phyloP scores from a whole-genome alignment of 257 asterid species.

The Nicotiana paniculata region DNA sequence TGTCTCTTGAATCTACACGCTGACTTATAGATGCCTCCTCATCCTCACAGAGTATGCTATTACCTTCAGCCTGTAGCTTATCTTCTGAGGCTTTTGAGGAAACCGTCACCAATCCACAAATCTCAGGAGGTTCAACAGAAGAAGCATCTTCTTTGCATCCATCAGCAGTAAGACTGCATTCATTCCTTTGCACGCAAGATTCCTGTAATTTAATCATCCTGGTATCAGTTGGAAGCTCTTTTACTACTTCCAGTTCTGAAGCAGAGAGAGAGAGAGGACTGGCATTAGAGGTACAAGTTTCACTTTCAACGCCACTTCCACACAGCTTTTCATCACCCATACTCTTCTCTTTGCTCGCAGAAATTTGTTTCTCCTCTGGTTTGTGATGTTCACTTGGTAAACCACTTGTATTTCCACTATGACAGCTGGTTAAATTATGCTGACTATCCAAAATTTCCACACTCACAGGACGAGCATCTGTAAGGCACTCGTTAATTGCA shows the following conservation, averaged over 20 bases:
- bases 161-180: not conserved
- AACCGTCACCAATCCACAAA: constrained; percentile 15
- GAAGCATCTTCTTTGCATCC: constrained; percentile 22
- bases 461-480: not conserved
- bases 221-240: constrained; percentile 38
- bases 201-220: constrained; percentile 13
- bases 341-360: constrained; percentile 15
- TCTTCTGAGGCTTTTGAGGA: constrained; percentile 25
- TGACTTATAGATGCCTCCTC: constrained; percentile 1
- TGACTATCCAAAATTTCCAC: not conserved
- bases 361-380: constrained; percentile 21
- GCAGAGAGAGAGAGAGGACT: constrained; percentile 23
- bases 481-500: not conserved
- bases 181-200: constrained; percentile 12
- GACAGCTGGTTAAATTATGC: not conserved
- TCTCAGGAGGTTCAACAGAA: constrained; percentile 29
- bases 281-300: constrained; percentile 20
- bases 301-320: constrained; percentile 29
- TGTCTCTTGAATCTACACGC: not conserved
- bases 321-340: constrained; percentile 18
- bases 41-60: constrained; percentile 15
- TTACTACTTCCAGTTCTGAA: constrained; percentile 29
- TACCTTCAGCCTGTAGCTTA: constrained; percentile 24
- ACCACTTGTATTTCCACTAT: constrained; percentile 13
- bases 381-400: constrained; percentile 13